These are phyloP conservation scores for Thalassiosira profunda DNA, from an alignment of 108 stramenopile species.

Conservation along the genomic window DNA sequence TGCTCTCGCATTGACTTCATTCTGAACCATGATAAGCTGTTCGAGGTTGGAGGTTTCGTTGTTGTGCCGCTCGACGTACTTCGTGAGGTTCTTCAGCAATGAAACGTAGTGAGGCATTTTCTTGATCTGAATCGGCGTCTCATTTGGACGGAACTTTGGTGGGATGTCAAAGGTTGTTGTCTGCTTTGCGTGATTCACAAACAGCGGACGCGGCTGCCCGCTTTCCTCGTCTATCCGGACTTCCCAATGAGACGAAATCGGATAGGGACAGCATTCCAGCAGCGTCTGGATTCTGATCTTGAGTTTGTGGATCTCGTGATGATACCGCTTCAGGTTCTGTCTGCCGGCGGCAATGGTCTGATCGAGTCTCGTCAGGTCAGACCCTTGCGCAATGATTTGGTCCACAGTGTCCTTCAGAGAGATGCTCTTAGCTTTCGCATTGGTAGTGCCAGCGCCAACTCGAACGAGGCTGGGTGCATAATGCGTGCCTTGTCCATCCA, in stretches of 20 bases:
- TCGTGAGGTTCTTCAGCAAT: constrained; percentile 70
- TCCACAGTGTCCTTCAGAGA: constrained; percentile 82
- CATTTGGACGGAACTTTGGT: constrained; percentile 88
- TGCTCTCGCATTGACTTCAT: constrained; percentile 20
- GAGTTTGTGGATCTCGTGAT: constrained; percentile 59
- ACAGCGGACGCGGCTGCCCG: constrained; percentile 69
- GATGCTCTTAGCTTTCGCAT: constrained; percentile 78
- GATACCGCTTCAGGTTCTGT: constrained; percentile 66
- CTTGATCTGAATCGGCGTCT: constrained; percentile 54
- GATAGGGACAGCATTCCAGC: constrained; percentile 63
- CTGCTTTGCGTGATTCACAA: constrained; percentile 89
- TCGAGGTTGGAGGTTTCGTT: constrained; percentile 69
- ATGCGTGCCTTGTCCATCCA: constrained; percentile 89
- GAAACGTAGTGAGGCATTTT: constrained; percentile 87
- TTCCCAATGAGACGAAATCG: constrained; percentile 90
- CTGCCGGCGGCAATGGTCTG: constrained; percentile 70
- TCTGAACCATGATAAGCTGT: constrained; percentile 53
- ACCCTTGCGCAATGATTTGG: constrained; percentile 53
- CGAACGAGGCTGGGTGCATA: constrained; percentile 96
- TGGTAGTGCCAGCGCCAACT: constrained; percentile 82
- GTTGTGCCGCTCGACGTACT: constrained; percentile 80
- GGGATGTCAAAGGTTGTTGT: constrained; percentile 81
- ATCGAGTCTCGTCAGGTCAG: constrained; percentile 67
- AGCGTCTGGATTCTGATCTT: constrained; percentile 79
- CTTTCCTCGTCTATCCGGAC: constrained; percentile 90